phyloP scores from a whole-genome alignment of 2,329 filamentous ascomycete species.

The Coniochaeta sp. region DNA sequence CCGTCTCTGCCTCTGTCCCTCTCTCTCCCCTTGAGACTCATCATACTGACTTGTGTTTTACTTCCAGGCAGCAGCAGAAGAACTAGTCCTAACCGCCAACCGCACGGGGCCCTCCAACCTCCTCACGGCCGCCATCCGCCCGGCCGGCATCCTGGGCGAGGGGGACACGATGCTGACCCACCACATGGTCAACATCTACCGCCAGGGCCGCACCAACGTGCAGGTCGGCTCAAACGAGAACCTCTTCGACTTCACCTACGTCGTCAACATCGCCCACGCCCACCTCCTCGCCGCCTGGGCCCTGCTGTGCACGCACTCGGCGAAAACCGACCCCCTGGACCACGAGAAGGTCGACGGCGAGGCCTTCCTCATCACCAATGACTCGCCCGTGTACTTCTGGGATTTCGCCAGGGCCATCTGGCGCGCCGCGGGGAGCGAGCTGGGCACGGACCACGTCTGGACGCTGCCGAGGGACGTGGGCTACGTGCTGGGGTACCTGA shows the following conservation, averaged over 20 bases:
- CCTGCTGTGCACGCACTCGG: conserved; percentile 56
- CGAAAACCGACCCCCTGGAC: conserved; percentile 56
- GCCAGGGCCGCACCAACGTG: conserved; percentile 61
- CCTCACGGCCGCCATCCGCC: conserved; percentile 74
- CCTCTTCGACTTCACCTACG: conserved; percentile 59
- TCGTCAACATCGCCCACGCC: conserved; percentile 61
- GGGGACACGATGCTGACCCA: conserved; percentile 73
- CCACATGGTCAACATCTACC: conserved; percentile 66
- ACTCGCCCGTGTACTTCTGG: conserved; percentile 84
- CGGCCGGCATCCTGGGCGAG: conserved; percentile 85
- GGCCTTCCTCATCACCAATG: conserved; percentile 86
- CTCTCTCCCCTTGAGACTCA: neutral
- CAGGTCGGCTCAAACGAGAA: conserved; percentile 69
- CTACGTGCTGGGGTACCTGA: conserved; percentile 41
- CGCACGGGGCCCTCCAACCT: conserved; percentile 50
- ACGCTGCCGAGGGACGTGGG: conserved; percentile 44
- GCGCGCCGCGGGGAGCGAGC: conserved; percentile 48
- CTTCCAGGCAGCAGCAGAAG: conserved; percentile 65
- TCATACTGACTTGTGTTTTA: neutral
- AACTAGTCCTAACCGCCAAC: conserved; percentile 71
- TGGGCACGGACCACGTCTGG: conserved; percentile 49
- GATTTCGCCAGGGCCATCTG: conserved; percentile 78
- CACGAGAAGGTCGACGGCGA: conserved; percentile 75
- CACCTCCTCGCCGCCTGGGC: conserved; percentile 75
- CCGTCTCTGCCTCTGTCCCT: conserved; percentile 5